These are phyloP conservation scores for Plantago elongata DNA, from an alignment of 257 asterid genomes.

Conservation along the genomic window DNA sequence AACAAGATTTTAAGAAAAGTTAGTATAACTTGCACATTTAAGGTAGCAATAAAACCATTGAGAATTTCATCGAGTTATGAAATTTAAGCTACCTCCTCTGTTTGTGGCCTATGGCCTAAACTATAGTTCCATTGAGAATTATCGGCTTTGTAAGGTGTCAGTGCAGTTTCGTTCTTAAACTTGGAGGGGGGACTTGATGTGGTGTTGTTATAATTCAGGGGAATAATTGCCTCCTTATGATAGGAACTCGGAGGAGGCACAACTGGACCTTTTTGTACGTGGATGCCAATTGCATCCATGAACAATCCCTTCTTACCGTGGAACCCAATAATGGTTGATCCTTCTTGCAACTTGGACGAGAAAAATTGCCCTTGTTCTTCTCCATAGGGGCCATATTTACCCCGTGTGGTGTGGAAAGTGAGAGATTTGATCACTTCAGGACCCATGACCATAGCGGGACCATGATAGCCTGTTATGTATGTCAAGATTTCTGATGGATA, in stretches of 20 bases:
- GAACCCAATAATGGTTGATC: conserved; percentile 56
- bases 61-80: not conserved
- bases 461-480: conserved; percentile 62
- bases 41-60: not conserved
- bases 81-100: conserved; percentile 40
- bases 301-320: conserved; percentile 79
- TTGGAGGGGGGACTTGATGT: conserved; percentile 22
- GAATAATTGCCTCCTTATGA: not conserved
- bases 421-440: conserved; percentile 67
- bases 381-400: conserved; percentile 71
- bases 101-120: conserved; percentile 38
- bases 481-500: conserved; percentile 73
- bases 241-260: conserved; percentile 17
- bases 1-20: not conserved
- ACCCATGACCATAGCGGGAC: conserved; percentile 68
- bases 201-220: conserved; percentile 6
- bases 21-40: not conserved
- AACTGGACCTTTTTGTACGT: conserved; percentile 41
- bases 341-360: conserved; percentile 49
- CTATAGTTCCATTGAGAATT: conserved; percentile 39
- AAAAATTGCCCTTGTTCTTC: conserved; percentile 66
- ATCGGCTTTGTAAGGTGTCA: conserved; percentile 22
- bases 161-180: conserved; percentile 25
- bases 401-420: conserved; percentile 67
- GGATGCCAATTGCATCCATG: conserved; percentile 69